Conservation (phyloP, 306 rosid species). For the Bauhinia variegata region DNA sequence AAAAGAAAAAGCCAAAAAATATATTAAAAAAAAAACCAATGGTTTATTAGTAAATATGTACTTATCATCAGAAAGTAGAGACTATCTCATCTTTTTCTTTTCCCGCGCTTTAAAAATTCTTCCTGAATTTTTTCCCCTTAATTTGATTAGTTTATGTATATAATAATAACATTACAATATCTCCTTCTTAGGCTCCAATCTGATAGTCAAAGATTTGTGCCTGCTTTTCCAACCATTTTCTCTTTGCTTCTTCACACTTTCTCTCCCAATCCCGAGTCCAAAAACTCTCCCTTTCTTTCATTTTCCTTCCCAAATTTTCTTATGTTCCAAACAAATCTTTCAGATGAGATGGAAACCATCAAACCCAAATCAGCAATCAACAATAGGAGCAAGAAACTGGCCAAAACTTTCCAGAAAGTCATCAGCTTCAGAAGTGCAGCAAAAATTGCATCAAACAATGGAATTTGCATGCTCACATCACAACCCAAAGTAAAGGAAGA, state of each 20-base stretch:
- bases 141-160: constrained; percentile 48
- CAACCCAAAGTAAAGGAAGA: constrained; percentile 55
- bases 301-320: constrained; percentile 28
- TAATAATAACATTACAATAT: neutral
- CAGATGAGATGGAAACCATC: constrained; percentile 60
- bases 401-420: constrained; percentile 66
- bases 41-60: constrained; percentile 38
- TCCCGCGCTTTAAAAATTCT: constrained; percentile 33
- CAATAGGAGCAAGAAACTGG: constrained; percentile 56
- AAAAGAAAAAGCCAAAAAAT: neutral
- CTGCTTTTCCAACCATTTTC: constrained; percentile 48
- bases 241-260: constrained; percentile 32
- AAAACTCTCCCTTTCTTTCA: constrained; percentile 19
- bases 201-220: constrained; percentile 61
- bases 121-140: neutral
- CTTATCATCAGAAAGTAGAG: constrained; percentile 28
- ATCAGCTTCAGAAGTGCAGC: constrained; percentile 66
- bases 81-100: constrained; percentile 35
- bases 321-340: constrained; percentile 38
- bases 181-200: constrained; percentile 27
- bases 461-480: constrained; percentile 70
- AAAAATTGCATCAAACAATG: constrained; percentile 70
- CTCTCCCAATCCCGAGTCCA: constrained; percentile 19
- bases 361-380: constrained; percentile 65
- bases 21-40: neutral